Evolutionary conservation across 495 filamentous ascomycete species (phyloP).

Genomic region (Amniculicola lignicola): DNA sequence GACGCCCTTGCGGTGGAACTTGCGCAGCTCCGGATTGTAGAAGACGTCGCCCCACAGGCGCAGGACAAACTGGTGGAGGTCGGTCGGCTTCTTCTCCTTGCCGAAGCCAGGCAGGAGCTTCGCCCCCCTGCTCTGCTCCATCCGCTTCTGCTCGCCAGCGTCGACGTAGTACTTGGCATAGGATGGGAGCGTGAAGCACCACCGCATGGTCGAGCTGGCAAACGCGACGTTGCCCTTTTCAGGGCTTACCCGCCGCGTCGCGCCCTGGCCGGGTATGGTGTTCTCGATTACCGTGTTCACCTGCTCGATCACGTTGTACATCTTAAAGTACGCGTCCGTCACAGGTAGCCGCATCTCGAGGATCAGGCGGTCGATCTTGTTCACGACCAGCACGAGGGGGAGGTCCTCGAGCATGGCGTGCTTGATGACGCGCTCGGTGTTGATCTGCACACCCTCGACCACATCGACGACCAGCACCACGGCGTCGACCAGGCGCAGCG

Average conservation of each 20-base stretch:
- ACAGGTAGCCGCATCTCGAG: slow-evolving; percentile 93
- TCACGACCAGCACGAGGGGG: slow-evolving; percentile 84
- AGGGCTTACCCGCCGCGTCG: slow-evolving; percentile 76
- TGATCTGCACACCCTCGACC: slow-evolving; percentile 95
- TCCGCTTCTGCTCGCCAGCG: slow-evolving; percentile 38
- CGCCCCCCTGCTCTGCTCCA: too few species aligned
- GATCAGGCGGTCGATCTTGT: slow-evolving; percentile 95
- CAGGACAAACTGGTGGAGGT: slow-evolving; percentile 71
- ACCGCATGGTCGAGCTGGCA: slow-evolving; percentile 86
- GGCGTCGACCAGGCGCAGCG: slow-evolving; percentile 83
- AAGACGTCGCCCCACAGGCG: slow-evolving; percentile 96
- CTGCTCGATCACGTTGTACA: slow-evolving; percentile 96
- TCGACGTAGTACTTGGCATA: slow-evolving; percentile 97
- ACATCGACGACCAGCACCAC: slow-evolving; percentile 93
- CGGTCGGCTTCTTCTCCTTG: slow-evolving; percentile 47
- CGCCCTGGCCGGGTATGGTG: slow-evolving; percentile 77
- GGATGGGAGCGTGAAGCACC: slow-evolving; percentile 91
- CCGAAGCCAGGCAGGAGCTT: too few species aligned
- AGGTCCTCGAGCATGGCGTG: slow-evolving; percentile 88
- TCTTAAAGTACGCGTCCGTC: slow-evolving; percentile 94
- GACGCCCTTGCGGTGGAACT: slow-evolving; percentile 80
- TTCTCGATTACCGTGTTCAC: slow-evolving; percentile 94
- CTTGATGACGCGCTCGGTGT: slow-evolving; percentile 95
- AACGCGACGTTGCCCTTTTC: slow-evolving; percentile 98
- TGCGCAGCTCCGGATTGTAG: slow-evolving; percentile 84